Evolutionary conservation across 2,329 filamentous ascomycete species (phyloP).

Genomic region (Hypomyces perniciosus): DNA sequence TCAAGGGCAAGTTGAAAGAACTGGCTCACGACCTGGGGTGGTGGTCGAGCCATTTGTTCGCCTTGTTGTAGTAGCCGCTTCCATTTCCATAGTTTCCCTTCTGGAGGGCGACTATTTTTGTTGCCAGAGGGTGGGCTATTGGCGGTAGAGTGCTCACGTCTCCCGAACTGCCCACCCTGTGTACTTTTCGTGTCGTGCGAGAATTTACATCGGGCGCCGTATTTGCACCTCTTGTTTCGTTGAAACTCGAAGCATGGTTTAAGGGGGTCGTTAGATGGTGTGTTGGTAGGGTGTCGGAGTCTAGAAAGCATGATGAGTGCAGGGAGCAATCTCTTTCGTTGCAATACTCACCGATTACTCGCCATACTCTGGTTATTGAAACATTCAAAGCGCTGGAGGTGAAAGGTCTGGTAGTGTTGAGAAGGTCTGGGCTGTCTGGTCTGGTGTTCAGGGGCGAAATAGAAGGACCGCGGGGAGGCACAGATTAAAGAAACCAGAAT

Average conservation of each 20-base stretch:
- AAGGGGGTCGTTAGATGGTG: too few species aligned
- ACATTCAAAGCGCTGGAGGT: too few species aligned
- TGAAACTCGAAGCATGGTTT: constrained; percentile 5
- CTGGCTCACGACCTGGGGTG: background rate
- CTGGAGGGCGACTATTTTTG: background rate
- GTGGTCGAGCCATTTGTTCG: background rate
- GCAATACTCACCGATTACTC: too few species aligned
- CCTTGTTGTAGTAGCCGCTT: constrained; percentile 12
- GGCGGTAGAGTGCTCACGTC: background rate
- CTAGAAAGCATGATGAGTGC: too few species aligned
- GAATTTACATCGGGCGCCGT: constrained; percentile 11
- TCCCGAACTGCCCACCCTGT: background rate
- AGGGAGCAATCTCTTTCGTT: too few species aligned
- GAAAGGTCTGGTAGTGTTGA: too few species aligned
- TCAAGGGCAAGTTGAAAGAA: constrained; percentile 18
- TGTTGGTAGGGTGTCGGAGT: too few species aligned
- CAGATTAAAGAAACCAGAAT: too few species aligned
- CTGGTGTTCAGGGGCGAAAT: too few species aligned
- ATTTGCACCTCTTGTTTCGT: constrained; percentile 12
- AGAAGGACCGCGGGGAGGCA: too few species aligned
- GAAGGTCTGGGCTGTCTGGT: too few species aligned
- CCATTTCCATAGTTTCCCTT: constrained; percentile 18
- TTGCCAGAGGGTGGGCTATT: background rate
- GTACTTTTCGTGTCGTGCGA: constrained; percentile 2
- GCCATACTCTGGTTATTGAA: too few species aligned